Percentiles rank a stretch among this genome's conserved stretches.
Conservation (phyloP, 768 basidiomycete species). For the Macrocybe gigantea region DNA sequence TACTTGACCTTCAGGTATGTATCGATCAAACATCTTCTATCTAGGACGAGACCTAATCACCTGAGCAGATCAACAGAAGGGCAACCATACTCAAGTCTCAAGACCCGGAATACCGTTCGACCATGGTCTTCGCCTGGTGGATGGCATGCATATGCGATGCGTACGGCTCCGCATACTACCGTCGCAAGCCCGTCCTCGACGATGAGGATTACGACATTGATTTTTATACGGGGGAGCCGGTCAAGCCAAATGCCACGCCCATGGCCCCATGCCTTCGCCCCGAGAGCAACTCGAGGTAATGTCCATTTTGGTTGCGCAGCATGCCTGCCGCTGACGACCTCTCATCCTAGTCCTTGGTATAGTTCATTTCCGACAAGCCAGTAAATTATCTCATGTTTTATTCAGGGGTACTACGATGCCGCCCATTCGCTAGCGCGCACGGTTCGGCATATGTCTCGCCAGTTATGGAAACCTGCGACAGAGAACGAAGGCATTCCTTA, state of each 20-base stretch:
- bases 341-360: background rate
- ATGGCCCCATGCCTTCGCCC: slow-evolving; percentile 50
- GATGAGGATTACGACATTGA: slow-evolving; percentile 90
- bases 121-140: slow-evolving; percentile 94
- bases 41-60: background rate
- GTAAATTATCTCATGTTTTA: slow-evolving; percentile 9
- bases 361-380: background rate
- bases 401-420: slow-evolving; percentile 78
- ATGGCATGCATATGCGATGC: slow-evolving; percentile 85
- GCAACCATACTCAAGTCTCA: slow-evolving; percentile 58
- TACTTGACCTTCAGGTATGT: slow-evolving; percentile 69
- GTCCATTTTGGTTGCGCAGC: slow-evolving; percentile 3
- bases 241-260: slow-evolving; percentile 41
- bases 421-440: slow-evolving; percentile 80
- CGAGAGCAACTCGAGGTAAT: slow-evolving; percentile 71
- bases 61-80: slow-evolving; percentile 73
- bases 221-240: slow-evolving; percentile 73
- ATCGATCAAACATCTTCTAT: slow-evolving; percentile 6
- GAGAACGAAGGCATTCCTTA: slow-evolving; percentile 75
- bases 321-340: background rate
- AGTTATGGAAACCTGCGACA: slow-evolving; percentile 74
- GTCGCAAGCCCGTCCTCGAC: slow-evolving; percentile 79
- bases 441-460: slow-evolving; percentile 74
- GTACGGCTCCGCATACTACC: slow-evolving; percentile 77
- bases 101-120: slow-evolving; percentile 71